These are phyloP conservation scores for Dactylellina drechsleri DNA, from an alignment of 2,329 filamentous ascomycete species.

Conservation along the genomic window DNA sequence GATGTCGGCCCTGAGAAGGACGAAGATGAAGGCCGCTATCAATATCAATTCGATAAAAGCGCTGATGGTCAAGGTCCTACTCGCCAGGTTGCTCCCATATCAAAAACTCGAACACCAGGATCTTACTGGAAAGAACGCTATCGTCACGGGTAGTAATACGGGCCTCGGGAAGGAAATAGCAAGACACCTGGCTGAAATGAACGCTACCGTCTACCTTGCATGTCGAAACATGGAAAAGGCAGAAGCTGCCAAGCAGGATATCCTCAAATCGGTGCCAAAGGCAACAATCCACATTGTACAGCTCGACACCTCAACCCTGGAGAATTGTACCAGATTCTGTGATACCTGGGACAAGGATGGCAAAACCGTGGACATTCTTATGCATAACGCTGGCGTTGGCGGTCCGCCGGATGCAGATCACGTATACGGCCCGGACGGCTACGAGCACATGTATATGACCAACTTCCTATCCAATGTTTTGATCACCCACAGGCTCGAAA, in stretches of 20 bases:
- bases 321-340: slow-evolving; percentile 43
- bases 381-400: slow-evolving; percentile 51
- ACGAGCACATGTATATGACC: slow-evolving; percentile 49
- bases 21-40: slow-evolving; percentile 28
- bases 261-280: slow-evolving; percentile 32
- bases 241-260: slow-evolving; percentile 37
- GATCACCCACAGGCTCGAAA: slow-evolving; percentile 37
- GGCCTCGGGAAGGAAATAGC: slow-evolving; percentile 49
- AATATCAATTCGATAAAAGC: slow-evolving; percentile 32
- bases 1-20: slow-evolving; percentile 37
- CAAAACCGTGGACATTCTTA: slow-evolving; percentile 48
- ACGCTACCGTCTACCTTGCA: slow-evolving; percentile 39
- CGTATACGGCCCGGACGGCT: slow-evolving; percentile 30
- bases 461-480: slow-evolving; percentile 53
- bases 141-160: slow-evolving; percentile 48
- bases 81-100: slow-evolving; percentile 25
- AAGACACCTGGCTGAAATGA: slow-evolving; percentile 39
- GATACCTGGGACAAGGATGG: slow-evolving; percentile 42
- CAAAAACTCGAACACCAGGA: slow-evolving; percentile 39
- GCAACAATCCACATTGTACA: slow-evolving; percentile 33
- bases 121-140: slow-evolving; percentile 46
- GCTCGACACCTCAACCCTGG: slow-evolving; percentile 45
- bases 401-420: slow-evolving; percentile 23
- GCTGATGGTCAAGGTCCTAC: slow-evolving; percentile 11
- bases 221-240: slow-evolving; percentile 47